Conservation (phyloP, 2,329 filamentous ascomycete species). For the Pseudocercospora ulei region DNA sequence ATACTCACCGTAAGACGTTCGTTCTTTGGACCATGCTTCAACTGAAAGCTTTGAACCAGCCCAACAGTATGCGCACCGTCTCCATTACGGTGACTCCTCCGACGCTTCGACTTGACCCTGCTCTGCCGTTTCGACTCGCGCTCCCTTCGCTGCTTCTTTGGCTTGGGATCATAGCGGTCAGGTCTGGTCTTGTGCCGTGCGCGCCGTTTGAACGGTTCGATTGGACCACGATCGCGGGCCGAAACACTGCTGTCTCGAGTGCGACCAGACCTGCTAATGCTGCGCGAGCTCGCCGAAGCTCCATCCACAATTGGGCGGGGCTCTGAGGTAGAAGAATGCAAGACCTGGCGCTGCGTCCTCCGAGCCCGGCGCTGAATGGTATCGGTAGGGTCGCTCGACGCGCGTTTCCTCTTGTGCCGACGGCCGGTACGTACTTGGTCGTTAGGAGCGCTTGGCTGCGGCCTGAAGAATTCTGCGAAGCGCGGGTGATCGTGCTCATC, state of each 20-base stretch:
- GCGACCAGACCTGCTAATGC: conserved; percentile 8
- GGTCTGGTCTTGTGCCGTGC: conserved; percentile 42
- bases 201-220: conserved; percentile 37
- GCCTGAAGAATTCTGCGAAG: conserved; percentile 25
- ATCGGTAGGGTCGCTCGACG: conserved; percentile 32
- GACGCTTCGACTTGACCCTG: conserved; percentile 24
- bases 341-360: conserved; percentile 1
- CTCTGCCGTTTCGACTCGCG: conserved; percentile 17
- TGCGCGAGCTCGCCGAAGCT: conserved; percentile 8
- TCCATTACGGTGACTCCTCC: conserved; percentile 34
- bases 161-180: conserved; percentile 40
- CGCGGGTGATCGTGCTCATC: conserved; percentile 23
- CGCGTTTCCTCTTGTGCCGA: conserved; percentile 31
- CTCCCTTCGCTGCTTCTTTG: conserved; percentile 31
- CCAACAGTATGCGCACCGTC: conserved; percentile 34
- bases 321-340: conserved; percentile 15
- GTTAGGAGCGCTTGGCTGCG: conserved; percentile 19
- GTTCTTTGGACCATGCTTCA: conserved; percentile 39
- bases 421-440: conserved; percentile 20
- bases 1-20: conserved; percentile 40
- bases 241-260: conserved; percentile 4
- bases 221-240: conserved; percentile 4
- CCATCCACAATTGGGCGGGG: conserved; percentile 8
- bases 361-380: conserved; percentile 10
- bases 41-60: conserved; percentile 39